These are phyloP conservation scores for Lichenothelia convexa DNA, from an alignment of 495 filamentous ascomycete genomes.

Conservation along the genomic window DNA sequence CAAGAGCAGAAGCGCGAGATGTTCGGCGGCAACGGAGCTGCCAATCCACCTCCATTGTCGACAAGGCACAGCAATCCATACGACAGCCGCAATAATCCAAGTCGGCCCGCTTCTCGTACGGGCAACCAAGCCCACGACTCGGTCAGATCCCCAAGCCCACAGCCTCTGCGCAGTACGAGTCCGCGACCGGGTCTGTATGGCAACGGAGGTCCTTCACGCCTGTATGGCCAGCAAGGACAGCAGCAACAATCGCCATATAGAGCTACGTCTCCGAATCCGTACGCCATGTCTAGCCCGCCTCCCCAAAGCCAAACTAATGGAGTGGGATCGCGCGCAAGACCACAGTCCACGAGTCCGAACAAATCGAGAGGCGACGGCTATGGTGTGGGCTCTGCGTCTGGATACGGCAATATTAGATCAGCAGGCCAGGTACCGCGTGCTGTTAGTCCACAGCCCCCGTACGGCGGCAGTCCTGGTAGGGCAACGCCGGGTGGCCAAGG, in stretches of 20 bases:
- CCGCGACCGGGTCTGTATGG: slow-evolving; percentile 29
- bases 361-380: slow-evolving; percentile 40
- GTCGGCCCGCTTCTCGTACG: too few species aligned
- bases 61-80: too few species aligned
- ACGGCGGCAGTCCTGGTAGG: slow-evolving; percentile 3
- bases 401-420: slow-evolving; percentile 31
- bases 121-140: too few species aligned
- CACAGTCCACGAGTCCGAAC: slow-evolving; percentile 26
- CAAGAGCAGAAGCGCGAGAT: slow-evolving; percentile 65
- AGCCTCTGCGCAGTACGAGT: slow-evolving; percentile 13
- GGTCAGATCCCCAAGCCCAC: slow-evolving; percentile 17
- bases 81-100: too few species aligned
- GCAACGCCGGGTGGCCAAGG: too few species aligned
- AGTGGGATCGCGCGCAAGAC: slow-evolving; percentile 12
- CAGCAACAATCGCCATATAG: slow-evolving; percentile 24
- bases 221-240: slow-evolving; percentile 21
- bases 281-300: slow-evolving; percentile 8
- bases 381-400: too few species aligned
- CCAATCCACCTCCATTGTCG: background rate
- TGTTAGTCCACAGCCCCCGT: slow-evolving; percentile 14
- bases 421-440: slow-evolving; percentile 13
- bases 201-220: too few species aligned
- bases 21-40: slow-evolving; percentile 33
- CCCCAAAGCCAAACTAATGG: slow-evolving; percentile 9
- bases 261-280: slow-evolving; percentile 13